phyloP scores from a whole-genome alignment of 1,284 basidiomycete genomes.

The Entoloma clypeatum region DNA sequence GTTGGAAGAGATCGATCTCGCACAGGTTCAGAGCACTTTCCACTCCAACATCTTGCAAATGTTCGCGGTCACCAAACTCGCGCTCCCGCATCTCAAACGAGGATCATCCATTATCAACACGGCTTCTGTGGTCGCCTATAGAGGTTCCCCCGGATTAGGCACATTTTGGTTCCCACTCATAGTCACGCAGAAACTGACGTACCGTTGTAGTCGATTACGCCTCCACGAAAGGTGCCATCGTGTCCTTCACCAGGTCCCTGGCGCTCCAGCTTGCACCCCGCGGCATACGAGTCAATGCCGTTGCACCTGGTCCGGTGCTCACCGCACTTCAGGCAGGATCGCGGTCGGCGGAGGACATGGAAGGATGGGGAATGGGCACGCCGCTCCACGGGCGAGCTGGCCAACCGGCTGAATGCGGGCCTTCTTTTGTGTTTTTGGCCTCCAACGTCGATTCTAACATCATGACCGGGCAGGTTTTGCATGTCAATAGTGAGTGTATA shows the following conservation, averaged over 20 bases:
- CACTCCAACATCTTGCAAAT: constrained; percentile 54
- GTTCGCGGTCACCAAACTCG: constrained; percentile 52
- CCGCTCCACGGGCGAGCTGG: constrained; percentile 49
- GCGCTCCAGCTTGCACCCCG: constrained; percentile 53
- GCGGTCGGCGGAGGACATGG: constrained; percentile 48
- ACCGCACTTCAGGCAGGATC: constrained; percentile 54
- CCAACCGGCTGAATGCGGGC: constrained; percentile 54
- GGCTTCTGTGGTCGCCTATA: constrained; percentile 59
- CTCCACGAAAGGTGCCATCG: constrained; percentile 56
- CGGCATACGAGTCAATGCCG: constrained; percentile 55
- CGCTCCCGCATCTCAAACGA: constrained; percentile 57
- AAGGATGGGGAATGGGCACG: constrained; percentile 41
- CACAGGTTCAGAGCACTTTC: constrained; percentile 52
- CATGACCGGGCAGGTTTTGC: constrained; percentile 33
- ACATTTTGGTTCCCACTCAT: constrained; percentile 1
- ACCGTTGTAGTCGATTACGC: constrained; percentile 51
- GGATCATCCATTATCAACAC: constrained; percentile 64
- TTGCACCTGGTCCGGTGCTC: constrained; percentile 52
- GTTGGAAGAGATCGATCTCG: constrained; percentile 47
- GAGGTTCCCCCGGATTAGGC: constrained; percentile 30
- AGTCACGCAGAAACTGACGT: constrained; percentile 16
- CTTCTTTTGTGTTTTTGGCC: constrained; percentile 45
- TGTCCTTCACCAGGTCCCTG: constrained; percentile 53
- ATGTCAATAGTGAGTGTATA: constrained; percentile 29
- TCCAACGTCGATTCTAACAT: constrained; percentile 38